These are phyloP conservation scores for Colletotrichum agaves DNA, from an alignment of 2,329 filamentous ascomycete genomes.

Conservation along the genomic window DNA sequence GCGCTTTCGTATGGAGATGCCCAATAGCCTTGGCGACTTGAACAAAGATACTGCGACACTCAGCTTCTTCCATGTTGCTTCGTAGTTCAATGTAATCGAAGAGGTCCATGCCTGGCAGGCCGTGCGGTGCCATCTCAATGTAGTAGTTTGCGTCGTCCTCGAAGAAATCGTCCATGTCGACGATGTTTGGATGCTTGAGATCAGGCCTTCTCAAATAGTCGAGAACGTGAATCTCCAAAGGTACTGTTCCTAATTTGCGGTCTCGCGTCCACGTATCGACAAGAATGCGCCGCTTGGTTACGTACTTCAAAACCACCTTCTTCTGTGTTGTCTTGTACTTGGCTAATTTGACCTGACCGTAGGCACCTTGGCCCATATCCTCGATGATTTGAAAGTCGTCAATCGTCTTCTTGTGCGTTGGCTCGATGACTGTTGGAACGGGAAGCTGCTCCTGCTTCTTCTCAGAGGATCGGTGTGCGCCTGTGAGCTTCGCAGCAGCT, in stretches of 20 bases:
- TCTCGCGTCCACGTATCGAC: conserved; percentile 99
- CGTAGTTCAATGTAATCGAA: conserved; percentile 99
- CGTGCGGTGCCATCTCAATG: conserved; percentile 97
- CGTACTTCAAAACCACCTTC: conserved; percentile 96
- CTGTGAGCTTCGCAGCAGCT: conserved; percentile 64
- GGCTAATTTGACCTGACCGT: conserved; percentile 96
- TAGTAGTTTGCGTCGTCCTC: conserved; percentile 94
- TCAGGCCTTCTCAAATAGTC: conserved; percentile 87
- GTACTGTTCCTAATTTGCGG: conserved; percentile 90
- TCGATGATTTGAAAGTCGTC: conserved; percentile 92
- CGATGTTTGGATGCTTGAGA: conserved; percentile 74
- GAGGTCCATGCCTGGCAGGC: conserved; percentile 95
- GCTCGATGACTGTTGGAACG: conserved; percentile 49
- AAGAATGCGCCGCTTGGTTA: conserved; percentile 94
- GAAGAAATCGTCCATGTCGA: conserved; percentile 79
- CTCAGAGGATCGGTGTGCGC: conserved; percentile 49
- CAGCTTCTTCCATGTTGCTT: conserved; percentile 94
- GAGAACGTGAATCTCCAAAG: conserved; percentile 95
- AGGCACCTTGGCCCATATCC: conserved; percentile 98
- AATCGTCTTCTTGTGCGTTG: conserved; percentile 79
- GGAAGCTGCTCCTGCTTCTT: conserved; percentile 49
- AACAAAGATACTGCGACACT: conserved; percentile 93
- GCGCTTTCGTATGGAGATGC: conserved; percentile 89
- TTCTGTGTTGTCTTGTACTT: conserved; percentile 82
- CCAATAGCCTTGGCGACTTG: conserved; percentile 92